Conservation (phyloP, 306 rosid genomes). For the Cicer bijugum region DNA sequence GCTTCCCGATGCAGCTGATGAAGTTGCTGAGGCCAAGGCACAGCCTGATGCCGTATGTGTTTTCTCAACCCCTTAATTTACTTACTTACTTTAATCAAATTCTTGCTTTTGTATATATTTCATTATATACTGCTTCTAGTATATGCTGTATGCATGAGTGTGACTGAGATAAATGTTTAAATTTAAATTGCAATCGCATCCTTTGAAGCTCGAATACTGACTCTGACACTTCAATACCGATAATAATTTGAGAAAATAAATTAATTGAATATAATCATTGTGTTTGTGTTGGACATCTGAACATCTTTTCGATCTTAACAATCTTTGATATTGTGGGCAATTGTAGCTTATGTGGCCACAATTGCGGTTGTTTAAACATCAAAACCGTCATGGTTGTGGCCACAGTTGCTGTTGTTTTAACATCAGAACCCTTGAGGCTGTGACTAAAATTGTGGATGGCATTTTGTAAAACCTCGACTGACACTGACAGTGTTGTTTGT, state of each 20-base stretch:
- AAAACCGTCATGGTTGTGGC: too few relatives aligned
- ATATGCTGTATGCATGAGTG: neutral
- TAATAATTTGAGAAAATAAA: too few relatives aligned
- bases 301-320: neutral
- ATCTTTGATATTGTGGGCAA: neutral
- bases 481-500: conserved; percentile 36
- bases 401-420: too few relatives aligned
- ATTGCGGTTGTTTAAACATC: neutral
- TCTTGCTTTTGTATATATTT: neutral
- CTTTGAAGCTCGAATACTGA: too few relatives aligned
- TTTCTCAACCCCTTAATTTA: conserved; percentile 37
- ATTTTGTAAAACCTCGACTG: neutral
- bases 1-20: conserved; percentile 48
- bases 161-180: neutral
- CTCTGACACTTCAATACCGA: too few relatives aligned
- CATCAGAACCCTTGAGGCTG: neutral
- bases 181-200: neutral
- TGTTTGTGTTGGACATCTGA: too few relatives aligned
- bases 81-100: neutral
- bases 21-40: conserved; percentile 40
- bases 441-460: neutral
- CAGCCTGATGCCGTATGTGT: conserved; percentile 50
- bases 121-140: neutral
- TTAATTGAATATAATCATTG: too few relatives aligned
- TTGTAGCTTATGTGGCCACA: neutral